Conservation (phyloP, 345 rosid genomes). For the Tarenaya hassleriana region DNA sequence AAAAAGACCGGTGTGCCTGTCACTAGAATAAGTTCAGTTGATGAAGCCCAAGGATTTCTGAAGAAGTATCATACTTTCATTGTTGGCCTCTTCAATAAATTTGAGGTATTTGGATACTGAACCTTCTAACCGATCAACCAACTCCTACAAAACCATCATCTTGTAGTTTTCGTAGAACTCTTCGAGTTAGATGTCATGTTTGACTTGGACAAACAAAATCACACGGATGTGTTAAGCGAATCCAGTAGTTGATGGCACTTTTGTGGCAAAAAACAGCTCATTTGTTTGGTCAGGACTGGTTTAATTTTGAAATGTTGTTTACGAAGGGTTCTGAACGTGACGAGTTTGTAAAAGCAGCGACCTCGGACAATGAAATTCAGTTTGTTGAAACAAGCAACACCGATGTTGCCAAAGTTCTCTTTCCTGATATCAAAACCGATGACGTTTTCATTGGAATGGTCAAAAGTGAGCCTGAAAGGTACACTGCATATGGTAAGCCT, state of each 20-base stretch:
- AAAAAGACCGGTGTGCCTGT: conserved; percentile 75
- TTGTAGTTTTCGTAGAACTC: neutral
- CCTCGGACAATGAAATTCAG: conserved; percentile 58
- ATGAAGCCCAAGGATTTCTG: conserved; percentile 56
- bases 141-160: neutral
- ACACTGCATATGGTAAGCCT: conserved; percentile 57
- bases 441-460: conserved; percentile 57
- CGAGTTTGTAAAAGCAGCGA: conserved; percentile 69
- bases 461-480: conserved; percentile 73
- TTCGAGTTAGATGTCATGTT: neutral
- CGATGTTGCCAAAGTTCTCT: conserved; percentile 49
- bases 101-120: conserved; percentile 42
- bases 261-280: neutral
- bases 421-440: conserved; percentile 39
- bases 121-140: neutral
- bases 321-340: conserved; percentile 52
- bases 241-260: conserved; percentile 3
- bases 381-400: conserved; percentile 48
- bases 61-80: conserved; percentile 47
- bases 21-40: conserved; percentile 38
- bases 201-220: neutral
- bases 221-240: neutral
- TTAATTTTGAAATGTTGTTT: conserved; percentile 2
- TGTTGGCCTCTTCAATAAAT: conserved; percentile 57
- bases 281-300: too few relatives aligned